A percentile compares a stretch with the other conserved stretches of the same genome.
Evolutionary conservation across 441 rosid species (phyloP).

Genomic region (Arabidopsis lyrata): DNA sequence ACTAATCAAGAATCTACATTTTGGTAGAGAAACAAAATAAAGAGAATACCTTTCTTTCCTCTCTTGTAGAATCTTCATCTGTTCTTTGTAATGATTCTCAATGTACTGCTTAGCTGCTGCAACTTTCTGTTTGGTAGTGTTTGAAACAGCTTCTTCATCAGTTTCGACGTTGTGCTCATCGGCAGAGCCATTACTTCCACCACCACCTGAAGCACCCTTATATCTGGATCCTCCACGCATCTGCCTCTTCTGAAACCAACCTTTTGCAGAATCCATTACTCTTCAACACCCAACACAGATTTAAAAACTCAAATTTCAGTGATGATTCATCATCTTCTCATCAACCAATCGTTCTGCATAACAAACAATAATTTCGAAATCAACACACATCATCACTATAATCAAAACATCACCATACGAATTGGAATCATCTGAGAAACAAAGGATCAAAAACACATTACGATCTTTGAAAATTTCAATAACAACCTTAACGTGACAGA

Average conservation of each 20-base stretch:
- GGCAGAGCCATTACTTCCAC: slow-evolving; percentile 33
- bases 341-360: slow-evolving; percentile 18
- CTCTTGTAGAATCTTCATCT: slow-evolving; percentile 93
- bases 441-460: not conserved
- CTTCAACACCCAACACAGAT: slow-evolving; percentile 12
- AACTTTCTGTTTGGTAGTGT: slow-evolving; percentile 81
- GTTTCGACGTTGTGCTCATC: slow-evolving; percentile 30
- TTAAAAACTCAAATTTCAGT: not conserved
- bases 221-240: slow-evolving; percentile 50
- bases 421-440: not conserved
- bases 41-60: slow-evolving; percentile 71
- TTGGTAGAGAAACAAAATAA: not conserved
- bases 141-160: slow-evolving; percentile 71
- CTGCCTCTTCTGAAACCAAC: slow-evolving; percentile 89
- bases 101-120: slow-evolving; percentile 94
- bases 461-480: not conserved
- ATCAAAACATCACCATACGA: not conserved
- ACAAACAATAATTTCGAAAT: slow-evolving; percentile 4
- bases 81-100: slow-evolving; percentile 97
- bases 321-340: slow-evolving; percentile 12
- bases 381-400: not conserved
- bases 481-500: slow-evolving; percentile 1
- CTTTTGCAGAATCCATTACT: slow-evolving; percentile 92
- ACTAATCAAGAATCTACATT: not conserved
- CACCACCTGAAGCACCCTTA: slow-evolving; percentile 44